Evolutionary conservation across 2,329 filamentous ascomycete genomes (phyloP), one percentile per base, ranked within the genome.

Genomic region (Colletotrichum coccodes): DNA sequence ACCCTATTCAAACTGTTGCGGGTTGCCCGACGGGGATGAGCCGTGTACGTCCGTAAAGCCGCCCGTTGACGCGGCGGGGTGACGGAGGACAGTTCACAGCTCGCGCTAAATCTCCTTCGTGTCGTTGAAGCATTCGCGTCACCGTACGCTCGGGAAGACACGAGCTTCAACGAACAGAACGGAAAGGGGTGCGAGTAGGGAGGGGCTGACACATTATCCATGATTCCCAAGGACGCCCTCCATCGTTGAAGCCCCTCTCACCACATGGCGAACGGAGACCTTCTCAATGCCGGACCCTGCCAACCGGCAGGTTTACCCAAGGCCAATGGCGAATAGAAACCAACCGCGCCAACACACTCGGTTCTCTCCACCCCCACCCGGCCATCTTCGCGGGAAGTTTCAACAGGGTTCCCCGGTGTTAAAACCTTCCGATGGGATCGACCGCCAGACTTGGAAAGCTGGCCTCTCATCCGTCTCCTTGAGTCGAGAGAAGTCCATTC

Each of bases 341-440:
- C 7, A 26, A 46, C 26, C 28, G 40, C 56, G 28, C 40, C 46
- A 38, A 40, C 6, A 14, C 42, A 49, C 32, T 28, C 58, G 59
- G 42, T 62, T 36, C 50, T 57, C 59, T 49, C 63, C 63, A 62
- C 57, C 59, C 59, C 64, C 50, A 56, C 50, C 59, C 58, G n/a
- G 50, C 50, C 64, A 57, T 50, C 42, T 40, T 57, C 34, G 57
- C 50, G 64, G 59, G 26, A 59, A 36, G 60, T 59, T 64, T 60
- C 47, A 64, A 49, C 53, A 68, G 53, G 65, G 60, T 54, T 59
- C 65, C 60, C 65, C 60, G 16, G 47, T 23, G 46, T 30, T 21
- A 14, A 8, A 60, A n/a, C 53, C 44, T 26, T 12, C 44, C 32
- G 11, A 21, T 46, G n/a, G 40, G 28, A 57, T 44, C 18, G 30